Conservation (phyloP, 495 filamentous ascomycete genomes). For the Neurospora sp. region DNA sequence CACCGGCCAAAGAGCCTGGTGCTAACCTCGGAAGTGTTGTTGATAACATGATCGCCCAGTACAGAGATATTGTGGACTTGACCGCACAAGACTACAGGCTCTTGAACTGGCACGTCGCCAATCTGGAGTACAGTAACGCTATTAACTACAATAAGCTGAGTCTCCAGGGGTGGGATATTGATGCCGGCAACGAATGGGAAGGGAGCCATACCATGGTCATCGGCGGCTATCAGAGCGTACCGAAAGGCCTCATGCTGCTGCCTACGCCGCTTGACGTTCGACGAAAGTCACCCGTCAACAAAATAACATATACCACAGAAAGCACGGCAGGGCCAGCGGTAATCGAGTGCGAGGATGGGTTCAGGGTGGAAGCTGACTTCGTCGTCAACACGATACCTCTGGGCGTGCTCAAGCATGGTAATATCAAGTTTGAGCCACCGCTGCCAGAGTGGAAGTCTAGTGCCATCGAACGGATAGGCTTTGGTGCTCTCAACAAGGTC, state of each 20-base stretch:
- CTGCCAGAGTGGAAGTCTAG: slow-evolving; percentile 77
- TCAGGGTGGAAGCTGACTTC: slow-evolving; percentile 66
- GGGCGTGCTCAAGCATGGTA: slow-evolving; percentile 72
- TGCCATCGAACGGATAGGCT: slow-evolving; percentile 80
- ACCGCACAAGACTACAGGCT: slow-evolving; percentile 78
- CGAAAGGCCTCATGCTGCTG: slow-evolving; percentile 65
- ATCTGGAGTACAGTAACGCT: slow-evolving; percentile 95
- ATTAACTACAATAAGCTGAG: slow-evolving; percentile 77
- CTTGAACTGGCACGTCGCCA: slow-evolving; percentile 97
- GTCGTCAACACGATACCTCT: slow-evolving; percentile 83
- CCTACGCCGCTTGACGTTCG: slow-evolving; percentile 74
- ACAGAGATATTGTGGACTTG: slow-evolving; percentile 71
- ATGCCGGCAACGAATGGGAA: slow-evolving; percentile 94
- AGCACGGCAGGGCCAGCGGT: slow-evolving; percentile 31
- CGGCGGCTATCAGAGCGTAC: slow-evolving; percentile 85
- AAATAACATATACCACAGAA: slow-evolving; percentile 54
- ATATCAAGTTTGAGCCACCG: slow-evolving; percentile 69
- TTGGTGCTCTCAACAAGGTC: slow-evolving; percentile 91
- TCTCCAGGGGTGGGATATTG: slow-evolving; percentile 89
- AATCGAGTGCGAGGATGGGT: slow-evolving; percentile 72
- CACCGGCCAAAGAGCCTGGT: slow-evolving; percentile 42
- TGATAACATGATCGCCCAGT: slow-evolving; percentile 81
- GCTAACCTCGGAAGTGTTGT: slow-evolving; percentile 82
- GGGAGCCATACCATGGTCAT: slow-evolving; percentile 86
- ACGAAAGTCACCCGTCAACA: slow-evolving; percentile 55